Percentiles rank a stretch among this genome's conserved stretches.
phyloP scores from a whole-genome alignment of 2,329 filamentous ascomycete genomes.

The Fusarium siculi region DNA sequence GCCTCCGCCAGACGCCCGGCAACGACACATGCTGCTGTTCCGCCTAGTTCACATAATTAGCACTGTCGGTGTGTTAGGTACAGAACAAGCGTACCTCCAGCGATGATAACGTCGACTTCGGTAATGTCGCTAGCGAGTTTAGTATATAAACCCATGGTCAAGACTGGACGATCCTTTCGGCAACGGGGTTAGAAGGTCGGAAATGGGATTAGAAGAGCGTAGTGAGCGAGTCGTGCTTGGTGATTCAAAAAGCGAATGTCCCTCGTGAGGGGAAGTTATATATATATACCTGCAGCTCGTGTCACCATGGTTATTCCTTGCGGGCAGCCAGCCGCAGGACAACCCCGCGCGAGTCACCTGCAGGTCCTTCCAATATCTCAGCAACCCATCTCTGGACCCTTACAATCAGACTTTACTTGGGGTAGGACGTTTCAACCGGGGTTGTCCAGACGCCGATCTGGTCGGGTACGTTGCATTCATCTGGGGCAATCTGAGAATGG shows the following conservation, averaged over 20 bases:
- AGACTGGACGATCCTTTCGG: background rate
- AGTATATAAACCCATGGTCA: conserved; percentile 32
- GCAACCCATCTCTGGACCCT: background rate
- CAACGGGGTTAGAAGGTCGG: background rate
- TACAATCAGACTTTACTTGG: background rate
- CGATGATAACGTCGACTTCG: conserved; percentile 37
- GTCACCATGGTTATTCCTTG: background rate
- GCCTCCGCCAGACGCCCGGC: conserved; percentile 46
- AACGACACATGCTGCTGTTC: conserved; percentile 47
- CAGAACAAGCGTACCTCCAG: conserved; percentile 20
- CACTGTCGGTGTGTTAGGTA: background rate
- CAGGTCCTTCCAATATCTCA: background rate
- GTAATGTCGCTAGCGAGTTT: conserved; percentile 34
- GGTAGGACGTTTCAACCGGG: conserved; percentile 13
- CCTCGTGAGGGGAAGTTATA: conserved; percentile 12
- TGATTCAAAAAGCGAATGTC: background rate
- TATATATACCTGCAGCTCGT: conserved; percentile 4
- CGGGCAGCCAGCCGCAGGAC: background rate
- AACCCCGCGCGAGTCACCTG: background rate
- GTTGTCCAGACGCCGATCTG: background rate
- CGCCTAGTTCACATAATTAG: conserved; percentile 38
- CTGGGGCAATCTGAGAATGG: conserved; percentile 1
- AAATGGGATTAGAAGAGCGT: background rate
- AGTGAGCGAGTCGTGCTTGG: background rate
- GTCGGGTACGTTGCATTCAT: conserved; percentile 6